Conservation (phyloP, 345 rosid species). For the Ceriops decandra region DNA sequence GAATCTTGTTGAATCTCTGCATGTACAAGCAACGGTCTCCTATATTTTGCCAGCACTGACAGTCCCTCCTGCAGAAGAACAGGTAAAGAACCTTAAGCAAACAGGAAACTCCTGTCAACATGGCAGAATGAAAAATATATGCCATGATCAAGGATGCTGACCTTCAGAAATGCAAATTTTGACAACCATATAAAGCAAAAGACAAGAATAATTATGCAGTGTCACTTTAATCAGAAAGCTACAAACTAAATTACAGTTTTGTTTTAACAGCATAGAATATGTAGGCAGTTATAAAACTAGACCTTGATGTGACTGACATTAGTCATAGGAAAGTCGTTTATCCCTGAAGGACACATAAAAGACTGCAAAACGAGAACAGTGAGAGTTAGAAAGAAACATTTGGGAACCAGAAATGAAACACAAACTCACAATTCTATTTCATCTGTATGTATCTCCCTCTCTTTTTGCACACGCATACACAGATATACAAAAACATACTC, state of each 20-base stretch:
- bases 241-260: not conserved
- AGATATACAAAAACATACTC: too few relatives aligned
- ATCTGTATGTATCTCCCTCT: too few relatives aligned
- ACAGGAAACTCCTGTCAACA: not conserved
- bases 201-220: too few relatives aligned
- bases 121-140: too few relatives aligned
- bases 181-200: too few relatives aligned
- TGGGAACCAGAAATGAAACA: not conserved
- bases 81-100: not conserved
- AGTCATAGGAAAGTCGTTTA: conserved; percentile 96
- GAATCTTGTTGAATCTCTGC: conserved; percentile 62
- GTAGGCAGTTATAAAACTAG: conserved; percentile 3
- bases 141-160: too few relatives aligned
- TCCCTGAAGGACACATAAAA: conserved; percentile 98
- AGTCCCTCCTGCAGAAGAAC: conserved; percentile 68
- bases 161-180: too few relatives aligned
- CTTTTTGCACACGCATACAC: too few relatives aligned
- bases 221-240: not conserved
- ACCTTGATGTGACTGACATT: conserved; percentile 83
- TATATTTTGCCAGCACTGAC: conserved; percentile 69
- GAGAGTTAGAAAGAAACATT: not conserved
- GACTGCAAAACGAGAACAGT: conserved; percentile 46
- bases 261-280: not conserved
- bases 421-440: too few relatives aligned
- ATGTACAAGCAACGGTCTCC: conserved; percentile 87